A percentile compares a stretch with the other conserved stretches of the same genome.
Conservation (phyloP, 805 yeast genomes). For the Starmera pachycereana region DNA sequence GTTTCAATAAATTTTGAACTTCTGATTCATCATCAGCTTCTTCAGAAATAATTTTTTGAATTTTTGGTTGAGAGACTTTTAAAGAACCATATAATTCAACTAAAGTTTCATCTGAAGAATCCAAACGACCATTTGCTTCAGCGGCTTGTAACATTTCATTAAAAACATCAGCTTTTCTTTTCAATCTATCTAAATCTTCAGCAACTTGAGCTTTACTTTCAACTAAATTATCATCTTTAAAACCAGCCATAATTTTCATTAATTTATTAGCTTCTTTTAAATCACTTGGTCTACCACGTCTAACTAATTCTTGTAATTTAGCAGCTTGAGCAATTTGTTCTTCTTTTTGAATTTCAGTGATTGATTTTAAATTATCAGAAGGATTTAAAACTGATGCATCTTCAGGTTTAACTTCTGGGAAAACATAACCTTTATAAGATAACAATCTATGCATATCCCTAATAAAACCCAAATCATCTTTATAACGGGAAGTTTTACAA, state of each 20-base stretch:
- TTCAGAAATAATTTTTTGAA: slow-evolving; percentile 75
- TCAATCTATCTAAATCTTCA: slow-evolving; percentile 75
- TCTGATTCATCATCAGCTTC: slow-evolving; percentile 62
- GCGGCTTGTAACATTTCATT: slow-evolving; percentile 71
- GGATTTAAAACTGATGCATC: slow-evolving; percentile 93
- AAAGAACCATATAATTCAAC: slow-evolving; percentile 69
- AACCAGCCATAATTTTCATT: slow-evolving; percentile 98
- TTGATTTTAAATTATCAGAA: slow-evolving; percentile 72
- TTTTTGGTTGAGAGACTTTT: slow-evolving; percentile 78
- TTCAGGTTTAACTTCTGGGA: slow-evolving; percentile 84
- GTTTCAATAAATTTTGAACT: slow-evolving; percentile 49
- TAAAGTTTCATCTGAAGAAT: slow-evolving; percentile 51
- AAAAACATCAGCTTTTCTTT: slow-evolving; percentile 76
- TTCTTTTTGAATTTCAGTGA: slow-evolving; percentile 85
- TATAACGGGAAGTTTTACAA: slow-evolving; percentile 80
- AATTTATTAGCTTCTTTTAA: slow-evolving; percentile 91
- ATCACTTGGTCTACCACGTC: slow-evolving; percentile 94
- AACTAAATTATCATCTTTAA: slow-evolving; percentile 64
- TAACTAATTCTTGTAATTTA: slow-evolving; percentile 86
- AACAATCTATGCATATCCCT: slow-evolving; percentile 93
- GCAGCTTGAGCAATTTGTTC: slow-evolving; percentile 91
- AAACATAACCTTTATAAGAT: slow-evolving; percentile 81
- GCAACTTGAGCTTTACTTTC: slow-evolving; percentile 67
- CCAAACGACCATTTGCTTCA: slow-evolving; percentile 28
- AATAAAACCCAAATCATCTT: slow-evolving; percentile 84